Evolutionary conservation across 1,284 basidiomycete species (phyloP).

Genomic region (Veloboletus limbatus): DNA sequence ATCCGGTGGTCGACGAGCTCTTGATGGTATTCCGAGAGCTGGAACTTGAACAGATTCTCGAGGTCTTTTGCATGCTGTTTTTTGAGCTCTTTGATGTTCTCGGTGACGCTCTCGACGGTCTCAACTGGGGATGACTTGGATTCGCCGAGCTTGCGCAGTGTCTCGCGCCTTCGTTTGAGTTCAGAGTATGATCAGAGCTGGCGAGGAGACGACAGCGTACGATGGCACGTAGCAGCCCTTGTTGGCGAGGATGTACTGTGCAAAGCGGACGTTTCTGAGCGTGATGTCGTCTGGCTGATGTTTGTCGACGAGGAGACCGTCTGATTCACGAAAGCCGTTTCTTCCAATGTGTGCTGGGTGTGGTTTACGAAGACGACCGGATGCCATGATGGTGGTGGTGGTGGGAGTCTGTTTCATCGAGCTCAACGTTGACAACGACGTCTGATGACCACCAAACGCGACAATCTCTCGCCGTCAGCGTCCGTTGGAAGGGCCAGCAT

Average conservation of each 20-base stretch:
- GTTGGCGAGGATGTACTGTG: slow-evolving; percentile 29
- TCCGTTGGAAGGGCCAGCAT: too few species aligned
- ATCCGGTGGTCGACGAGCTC: slow-evolving; percentile 37
- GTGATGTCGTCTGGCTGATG: slow-evolving; percentile 25
- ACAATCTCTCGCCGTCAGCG: too few species aligned
- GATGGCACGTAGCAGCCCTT: slow-evolving; percentile 27
- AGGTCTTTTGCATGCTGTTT: slow-evolving; percentile 43
- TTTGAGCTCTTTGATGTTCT: slow-evolving; percentile 39
- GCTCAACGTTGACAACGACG: too few species aligned
- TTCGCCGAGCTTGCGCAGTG: slow-evolving; percentile 23
- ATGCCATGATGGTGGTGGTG: too few species aligned
- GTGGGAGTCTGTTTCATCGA: too few species aligned
- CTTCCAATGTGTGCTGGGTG: slow-evolving; percentile 4
- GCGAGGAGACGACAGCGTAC: slow-evolving; percentile 25
- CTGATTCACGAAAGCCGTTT: slow-evolving; percentile 27
- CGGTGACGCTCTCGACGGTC: slow-evolving; percentile 30
- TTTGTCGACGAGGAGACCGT: slow-evolving; percentile 13
- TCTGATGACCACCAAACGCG: too few species aligned
- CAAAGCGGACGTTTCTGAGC: slow-evolving; percentile 29
- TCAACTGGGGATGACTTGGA: slow-evolving; percentile 16
- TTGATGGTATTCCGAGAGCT: slow-evolving; percentile 42
- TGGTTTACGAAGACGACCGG: too few species aligned
- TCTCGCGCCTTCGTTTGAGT: slow-evolving; percentile 15
- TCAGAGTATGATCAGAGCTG: neutral
- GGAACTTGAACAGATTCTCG: slow-evolving; percentile 40